phyloP scores from a whole-genome alignment of 192 early-diverging fungal genomes.

The Thamnidium elegans region DNA sequence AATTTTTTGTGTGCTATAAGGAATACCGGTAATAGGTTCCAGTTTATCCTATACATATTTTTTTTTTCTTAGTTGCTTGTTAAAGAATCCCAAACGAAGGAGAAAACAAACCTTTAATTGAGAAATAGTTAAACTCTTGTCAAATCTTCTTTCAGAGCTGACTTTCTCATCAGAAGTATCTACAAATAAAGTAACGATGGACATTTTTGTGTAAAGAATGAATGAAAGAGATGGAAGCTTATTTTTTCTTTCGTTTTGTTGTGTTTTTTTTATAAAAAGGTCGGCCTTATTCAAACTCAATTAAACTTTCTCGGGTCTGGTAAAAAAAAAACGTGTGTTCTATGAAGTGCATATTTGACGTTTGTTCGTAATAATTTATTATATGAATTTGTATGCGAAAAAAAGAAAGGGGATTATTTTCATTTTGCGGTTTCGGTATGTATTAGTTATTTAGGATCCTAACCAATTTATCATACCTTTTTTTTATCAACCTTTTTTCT shows the following conservation, averaged over 20 bases:
- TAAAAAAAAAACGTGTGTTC: background rate
- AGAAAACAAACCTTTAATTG: slow-evolving; percentile 59
- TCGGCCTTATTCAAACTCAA: background rate
- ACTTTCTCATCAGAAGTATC: slow-evolving; percentile 64
- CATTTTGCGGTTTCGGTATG: no score
- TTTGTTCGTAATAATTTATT: no score
- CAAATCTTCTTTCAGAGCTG: slow-evolving; percentile 85
- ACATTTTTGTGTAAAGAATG: slow-evolving; percentile 48
- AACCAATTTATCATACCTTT: no score
- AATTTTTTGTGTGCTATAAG: slow-evolving; percentile 62
- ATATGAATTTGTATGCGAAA: no score
- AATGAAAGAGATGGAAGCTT: background rate
- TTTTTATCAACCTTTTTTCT: no score
- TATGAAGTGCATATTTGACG: background rate
- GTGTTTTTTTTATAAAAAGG: background rate
- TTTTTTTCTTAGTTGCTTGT: no score
- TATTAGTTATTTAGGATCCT: no score
- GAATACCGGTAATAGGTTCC: slow-evolving; percentile 90
- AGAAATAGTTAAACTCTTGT: slow-evolving; percentile 64
- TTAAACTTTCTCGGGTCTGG: background rate
- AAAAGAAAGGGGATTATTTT: no score
- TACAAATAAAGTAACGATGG: slow-evolving; percentile 91
- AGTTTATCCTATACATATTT: slow-evolving; percentile 70
- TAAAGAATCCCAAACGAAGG: no score
- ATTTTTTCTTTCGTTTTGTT: background rate